These are phyloP conservation scores for Penicillium atrosanguineum DNA, from an alignment of 495 filamentous ascomycete genomes.

Conservation along the genomic window DNA sequence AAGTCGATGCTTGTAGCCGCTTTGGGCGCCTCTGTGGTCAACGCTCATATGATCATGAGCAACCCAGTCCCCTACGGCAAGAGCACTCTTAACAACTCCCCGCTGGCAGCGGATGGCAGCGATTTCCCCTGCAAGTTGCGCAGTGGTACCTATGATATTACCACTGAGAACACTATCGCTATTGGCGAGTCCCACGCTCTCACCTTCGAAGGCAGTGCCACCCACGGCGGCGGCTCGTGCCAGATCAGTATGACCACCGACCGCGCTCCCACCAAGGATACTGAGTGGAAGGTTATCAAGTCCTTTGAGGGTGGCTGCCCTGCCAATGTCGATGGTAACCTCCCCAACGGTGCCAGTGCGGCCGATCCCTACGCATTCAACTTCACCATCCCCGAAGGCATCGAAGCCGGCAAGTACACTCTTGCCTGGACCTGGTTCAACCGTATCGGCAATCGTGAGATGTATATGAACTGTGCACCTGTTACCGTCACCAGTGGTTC, in stretches of 20 bases:
- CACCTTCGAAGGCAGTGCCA: constrained; percentile 50
- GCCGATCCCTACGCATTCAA: constrained; percentile 32
- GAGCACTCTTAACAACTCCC: constrained; percentile 53
- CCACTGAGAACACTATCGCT: constrained; percentile 28
- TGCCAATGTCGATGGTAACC: constrained; percentile 46
- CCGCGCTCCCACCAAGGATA: constrained; percentile 49
- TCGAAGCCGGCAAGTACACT: constrained; percentile 54
- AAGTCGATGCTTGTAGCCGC: constrained; percentile 38
- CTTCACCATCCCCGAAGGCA: constrained; percentile 45
- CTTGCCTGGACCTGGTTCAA: constrained; percentile 94
- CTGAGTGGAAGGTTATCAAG: constrained; percentile 74
- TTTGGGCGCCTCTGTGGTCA: constrained; percentile 47
- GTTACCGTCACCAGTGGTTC: constrained; percentile 58
- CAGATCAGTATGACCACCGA: constrained; percentile 83
- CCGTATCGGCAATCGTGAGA: constrained; percentile 80
- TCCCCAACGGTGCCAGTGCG: constrained; percentile 17
- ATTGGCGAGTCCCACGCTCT: constrained; percentile 29
- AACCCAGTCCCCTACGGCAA: constrained; percentile 63
- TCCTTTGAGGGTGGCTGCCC: constrained; percentile 81
- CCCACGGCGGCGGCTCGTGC: constrained; percentile 87
- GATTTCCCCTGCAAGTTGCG: constrained; percentile 79
- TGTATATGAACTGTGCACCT: constrained; percentile 93
- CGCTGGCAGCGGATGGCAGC: constrained; percentile 55
- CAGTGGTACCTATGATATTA: constrained; percentile 20
- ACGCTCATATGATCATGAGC: constrained; percentile 70